Base-by-base conservation (phyloP, 1,284 basidiomycete genomes). In the Irpex lacteus region DNA sequence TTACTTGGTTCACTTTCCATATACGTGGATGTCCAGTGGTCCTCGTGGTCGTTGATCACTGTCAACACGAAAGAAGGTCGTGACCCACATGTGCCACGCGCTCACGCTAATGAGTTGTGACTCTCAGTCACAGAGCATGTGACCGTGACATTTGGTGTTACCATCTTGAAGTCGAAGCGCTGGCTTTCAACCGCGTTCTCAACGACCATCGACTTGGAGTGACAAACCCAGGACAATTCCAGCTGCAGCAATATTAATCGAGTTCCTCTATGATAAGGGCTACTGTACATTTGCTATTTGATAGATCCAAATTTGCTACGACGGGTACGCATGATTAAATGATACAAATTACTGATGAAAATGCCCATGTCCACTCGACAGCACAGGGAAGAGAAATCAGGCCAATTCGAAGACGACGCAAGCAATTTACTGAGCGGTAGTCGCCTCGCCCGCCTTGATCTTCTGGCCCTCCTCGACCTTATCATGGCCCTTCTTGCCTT, bases 401-500 rank as follows among this genome's bases (percentile, higher is more conserved):
- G 4, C 2, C 40, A 9, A 44, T 26, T 4, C 26, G 26, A 26
- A 26, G 40, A 44, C 1, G 38, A 15, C 3, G 40, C 15, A 44
- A 44, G 40, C 15, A 44, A 4, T 52, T 52, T 52, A 52, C 50
- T 52, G 50, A 56, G 54, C 54, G 54, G 54, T 56, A 9, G 26
- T 37, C 5, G 60, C 36, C 60, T 61, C 52, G 5, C 73, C 72
- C 0, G 65, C 62, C 71, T 76, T 76, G 38, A 80, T 61, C 61
- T 60, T 72, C 71, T 75, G 77, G 15, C 84, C 84, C 70, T 82
- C 77, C 70, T 81, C 79, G 13, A 85, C 77, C 75, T 82, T 84
- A 60, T 75, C 77, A 60, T 77, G 76, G 26, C 72, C 69, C 61
- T 67, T 66, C 66, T 82, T 80, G 58, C 80, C 74, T 59, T 78